A percentile compares a stretch with the other conserved stretches of the same genome.
phyloP scores from a whole-genome alignment of 2,329 filamentous ascomycete genomes.

The Fusarium pseudocircinatum region DNA sequence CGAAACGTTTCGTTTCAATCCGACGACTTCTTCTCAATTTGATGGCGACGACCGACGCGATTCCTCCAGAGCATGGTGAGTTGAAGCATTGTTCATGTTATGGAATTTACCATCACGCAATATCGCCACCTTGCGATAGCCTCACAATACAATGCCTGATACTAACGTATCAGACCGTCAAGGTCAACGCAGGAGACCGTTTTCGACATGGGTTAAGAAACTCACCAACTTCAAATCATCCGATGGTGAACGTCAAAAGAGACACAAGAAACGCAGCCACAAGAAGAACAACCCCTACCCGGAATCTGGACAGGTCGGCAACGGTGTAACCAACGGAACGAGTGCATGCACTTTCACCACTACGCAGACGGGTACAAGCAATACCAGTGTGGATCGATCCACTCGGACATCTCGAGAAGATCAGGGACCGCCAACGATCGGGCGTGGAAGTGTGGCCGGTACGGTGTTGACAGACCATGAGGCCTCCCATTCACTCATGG shows the following conservation, averaged over 20 bases:
- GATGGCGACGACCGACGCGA: slow-evolving; percentile 44
- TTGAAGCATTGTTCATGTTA: background rate
- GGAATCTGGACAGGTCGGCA: slow-evolving; percentile 71
- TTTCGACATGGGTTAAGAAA: slow-evolving; percentile 94
- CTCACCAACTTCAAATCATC: slow-evolving; percentile 86
- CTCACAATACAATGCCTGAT: slow-evolving; percentile 7
- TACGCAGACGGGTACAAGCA: slow-evolving; percentile 60
- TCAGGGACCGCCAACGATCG: slow-evolving; percentile 65
- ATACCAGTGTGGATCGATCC: slow-evolving; percentile 67
- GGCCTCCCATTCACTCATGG: slow-evolving; percentile 76
- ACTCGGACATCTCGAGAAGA: slow-evolving; percentile 69
- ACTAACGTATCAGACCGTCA: slow-evolving; percentile 69
- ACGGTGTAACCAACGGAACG: slow-evolving; percentile 48
- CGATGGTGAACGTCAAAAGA: slow-evolving; percentile 60
- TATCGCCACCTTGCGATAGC: slow-evolving; percentile 10
- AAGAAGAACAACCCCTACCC: slow-evolving; percentile 95
- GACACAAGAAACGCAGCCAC: slow-evolving; percentile 63
- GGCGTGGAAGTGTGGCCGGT: slow-evolving; percentile 78
- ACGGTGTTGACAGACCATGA: slow-evolving; percentile 88
- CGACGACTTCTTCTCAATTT: slow-evolving; percentile 11
- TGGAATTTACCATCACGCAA: background rate
- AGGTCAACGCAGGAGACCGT: slow-evolving; percentile 79
- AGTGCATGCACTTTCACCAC: slow-evolving; percentile 67
- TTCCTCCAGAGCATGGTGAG: slow-evolving; percentile 42
- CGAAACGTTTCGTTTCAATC: slow-evolving; percentile 12